Percentiles rank a stretch among this genome's conserved stretches.
Evolutionary conservation across 108 stramenopile species (phyloP).

Genomic region (Pseudonitzschia multistriata): DNA sequence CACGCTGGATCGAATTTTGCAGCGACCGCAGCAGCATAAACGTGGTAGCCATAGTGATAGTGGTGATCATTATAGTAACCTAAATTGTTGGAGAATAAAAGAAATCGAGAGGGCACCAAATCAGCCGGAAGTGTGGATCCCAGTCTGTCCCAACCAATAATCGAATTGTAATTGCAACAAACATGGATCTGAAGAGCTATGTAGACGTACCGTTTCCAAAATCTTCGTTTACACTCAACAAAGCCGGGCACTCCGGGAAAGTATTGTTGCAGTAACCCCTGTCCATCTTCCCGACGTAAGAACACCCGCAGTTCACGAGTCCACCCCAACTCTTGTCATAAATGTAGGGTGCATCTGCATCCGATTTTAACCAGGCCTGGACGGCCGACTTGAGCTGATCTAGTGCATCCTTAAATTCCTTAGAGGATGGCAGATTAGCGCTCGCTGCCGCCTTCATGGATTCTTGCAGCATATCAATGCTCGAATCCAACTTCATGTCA

Average conservation of each 20-base stretch:
- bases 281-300: constrained; percentile 32
- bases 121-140: not conserved
- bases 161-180: not conserved
- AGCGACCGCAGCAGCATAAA: constrained; percentile 83
- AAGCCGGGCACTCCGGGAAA: constrained; percentile 73
- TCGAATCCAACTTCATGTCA: constrained; percentile 1
- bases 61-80: constrained; percentile 91
- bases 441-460: constrained; percentile 16
- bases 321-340: constrained; percentile 88
- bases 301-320: constrained; percentile 81
- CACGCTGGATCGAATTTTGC: constrained; percentile 71
- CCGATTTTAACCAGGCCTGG: constrained; percentile 76
- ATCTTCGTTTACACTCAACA: constrained; percentile 66
- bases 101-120: not conserved
- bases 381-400: constrained; percentile 46
- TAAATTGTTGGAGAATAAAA: not conserved
- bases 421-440: constrained; percentile 39
- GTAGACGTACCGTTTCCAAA: constrained; percentile 67
- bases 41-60: constrained; percentile 88
- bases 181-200: not conserved
- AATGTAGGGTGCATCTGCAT: constrained; percentile 56
- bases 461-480: constrained; percentile 19
- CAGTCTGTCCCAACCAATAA: not conserved
- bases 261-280: constrained; percentile 57
- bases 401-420: constrained; percentile 45